Percentiles rank a stretch among this genome's conserved stretches.
phyloP scores from a whole-genome alignment of 345 rosid genomes.

The Lepidium sativum region DNA sequence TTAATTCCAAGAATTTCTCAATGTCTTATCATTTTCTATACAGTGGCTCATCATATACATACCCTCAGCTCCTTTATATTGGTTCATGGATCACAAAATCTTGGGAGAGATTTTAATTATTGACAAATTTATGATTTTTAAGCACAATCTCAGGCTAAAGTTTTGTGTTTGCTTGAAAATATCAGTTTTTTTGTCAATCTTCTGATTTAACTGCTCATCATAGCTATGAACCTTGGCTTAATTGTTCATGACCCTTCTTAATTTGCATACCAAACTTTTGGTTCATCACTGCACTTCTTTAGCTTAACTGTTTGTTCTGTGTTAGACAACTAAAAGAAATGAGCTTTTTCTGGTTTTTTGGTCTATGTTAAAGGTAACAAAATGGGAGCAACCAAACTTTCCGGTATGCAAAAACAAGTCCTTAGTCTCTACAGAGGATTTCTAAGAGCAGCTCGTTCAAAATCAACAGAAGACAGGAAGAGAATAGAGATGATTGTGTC shows the following conservation, averaged over 20 bases:
- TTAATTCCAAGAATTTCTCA: not conserved
- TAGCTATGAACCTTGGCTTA: not conserved
- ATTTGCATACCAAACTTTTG: not conserved
- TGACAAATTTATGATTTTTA: not conserved
- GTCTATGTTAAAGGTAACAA: not conserved
- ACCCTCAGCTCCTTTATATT: not conserved
- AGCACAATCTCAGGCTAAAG: not conserved
- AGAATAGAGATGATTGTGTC: slow-evolving; percentile 58
- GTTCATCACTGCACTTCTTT: not conserved
- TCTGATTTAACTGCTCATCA: not conserved
- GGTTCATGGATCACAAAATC: not conserved
- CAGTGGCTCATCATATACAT: no score
- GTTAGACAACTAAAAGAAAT: not conserved
- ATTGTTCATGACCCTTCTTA: not conserved
- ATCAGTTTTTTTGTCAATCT: not conserved
- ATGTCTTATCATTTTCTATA: not conserved
- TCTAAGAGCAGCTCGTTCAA: slow-evolving; percentile 69
- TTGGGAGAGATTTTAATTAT: not conserved
- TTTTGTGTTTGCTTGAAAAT: not conserved
- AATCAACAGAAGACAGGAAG: slow-evolving; percentile 45
- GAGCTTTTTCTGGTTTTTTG: not conserved
- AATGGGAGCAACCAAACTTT: slow-evolving; percentile 43
- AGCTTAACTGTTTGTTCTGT: not conserved
- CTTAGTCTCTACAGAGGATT: slow-evolving; percentile 73
- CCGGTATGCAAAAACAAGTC: slow-evolving; percentile 90